Percentiles rank a stretch among this genome's conserved stretches.
Conservation (phyloP, 2,329 filamentous ascomycete genomes). For the Ophiostoma piceae region DNA sequence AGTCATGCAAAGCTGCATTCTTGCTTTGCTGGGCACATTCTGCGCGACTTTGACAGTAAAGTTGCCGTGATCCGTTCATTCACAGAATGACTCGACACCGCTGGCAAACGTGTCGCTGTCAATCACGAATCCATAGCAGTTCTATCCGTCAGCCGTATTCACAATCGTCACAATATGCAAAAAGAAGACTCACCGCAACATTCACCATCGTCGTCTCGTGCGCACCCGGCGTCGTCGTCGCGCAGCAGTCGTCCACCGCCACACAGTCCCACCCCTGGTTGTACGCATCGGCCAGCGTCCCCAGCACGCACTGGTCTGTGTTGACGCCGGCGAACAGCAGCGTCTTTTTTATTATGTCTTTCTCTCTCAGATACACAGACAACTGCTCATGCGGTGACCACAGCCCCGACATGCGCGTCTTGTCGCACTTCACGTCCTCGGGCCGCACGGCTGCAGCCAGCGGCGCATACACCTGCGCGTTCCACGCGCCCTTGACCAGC, state of each 20-base stretch:
- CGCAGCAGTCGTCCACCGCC: conserved; percentile 50
- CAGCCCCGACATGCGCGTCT: conserved; percentile 55
- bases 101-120: background rate
- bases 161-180: background rate
- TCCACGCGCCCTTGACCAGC: conserved; percentile 53
- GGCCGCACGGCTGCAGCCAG: conserved; percentile 37
- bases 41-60: background rate
- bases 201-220: conserved; percentile 37
- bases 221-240: conserved; percentile 42
- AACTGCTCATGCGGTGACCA: conserved; percentile 44
- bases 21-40: background rate
- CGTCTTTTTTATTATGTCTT: conserved; percentile 32
- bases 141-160: background rate
- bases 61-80: background rate
- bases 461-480: conserved; percentile 45
- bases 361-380: conserved; percentile 32
- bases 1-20: conserved; percentile 4
- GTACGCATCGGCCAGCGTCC: conserved; percentile 52
- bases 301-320: conserved; percentile 56
- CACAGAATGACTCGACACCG: background rate
- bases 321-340: conserved; percentile 56
- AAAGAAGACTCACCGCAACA: conserved; percentile 33
- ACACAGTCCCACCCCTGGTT: conserved; percentile 53
- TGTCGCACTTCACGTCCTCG: conserved; percentile 48
- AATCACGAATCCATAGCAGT: conserved; percentile 12